Evolutionary conservation across 2,329 filamentous ascomycete genomes (phyloP), one percentile per base, ranked within the genome.

Genomic region (Zasmidium cellare): DNA sequence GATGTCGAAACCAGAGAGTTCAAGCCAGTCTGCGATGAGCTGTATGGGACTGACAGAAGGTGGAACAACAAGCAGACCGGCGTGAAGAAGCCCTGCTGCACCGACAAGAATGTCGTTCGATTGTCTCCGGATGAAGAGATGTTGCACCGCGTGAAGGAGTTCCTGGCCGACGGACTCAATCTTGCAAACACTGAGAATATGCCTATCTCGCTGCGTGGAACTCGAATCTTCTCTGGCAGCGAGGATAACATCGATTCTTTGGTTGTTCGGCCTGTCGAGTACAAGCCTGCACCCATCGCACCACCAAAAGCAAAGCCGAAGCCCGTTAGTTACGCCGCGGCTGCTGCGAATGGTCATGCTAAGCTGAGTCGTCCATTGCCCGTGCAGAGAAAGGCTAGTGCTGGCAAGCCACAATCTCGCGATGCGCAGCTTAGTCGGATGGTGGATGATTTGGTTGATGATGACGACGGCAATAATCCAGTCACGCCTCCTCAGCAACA

Each of bases 1-100:
- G 87, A 90, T 68, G 82, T 83, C 56, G 83, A 86, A 54, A 87
- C 84, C 2, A 76, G 89, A 60, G 86, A 84, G 1, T 90, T 90
- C 69, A 78, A 80, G 62, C 87, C 87, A 0, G 73, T 90, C 20
- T 74, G 81, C 46, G 75, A 65, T 19, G 51, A 61, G n/a, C 22
- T 48, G 14, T 47, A 55, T 16, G 74, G 78, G 41, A 81, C 79
- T 2, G 73, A 70, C 58, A 79, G 80, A 48, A 76, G 82, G 53
- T 86, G 86, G 76, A 75, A 82, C 49, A 75, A 77, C 58, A 70
- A 72, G 12, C 71, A 75, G n/a, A 68, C 67, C 20, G 72, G 71
- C 19, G 68, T 71, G 14, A 60, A 77, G 55, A 87, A 87, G 69
- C 77, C 78, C 14, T 80, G 79, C 48, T 79, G 79, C 70, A 78